phyloP scores from a whole-genome alignment of 192 early-diverging fungal genomes.

The Entomortierella parvispora region DNA sequence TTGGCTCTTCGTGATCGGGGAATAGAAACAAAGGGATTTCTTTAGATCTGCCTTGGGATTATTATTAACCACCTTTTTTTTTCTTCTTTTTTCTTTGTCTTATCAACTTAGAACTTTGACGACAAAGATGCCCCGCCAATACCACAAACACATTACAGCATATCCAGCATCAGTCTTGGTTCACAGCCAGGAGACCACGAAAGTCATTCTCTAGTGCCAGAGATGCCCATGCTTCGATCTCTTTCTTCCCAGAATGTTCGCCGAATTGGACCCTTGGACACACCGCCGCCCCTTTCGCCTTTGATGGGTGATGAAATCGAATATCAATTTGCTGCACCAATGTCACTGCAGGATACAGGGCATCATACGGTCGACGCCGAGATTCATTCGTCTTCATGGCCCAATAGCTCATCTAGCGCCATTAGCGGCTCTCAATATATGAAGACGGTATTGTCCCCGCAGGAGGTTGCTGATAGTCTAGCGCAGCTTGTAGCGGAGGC shows the following conservation, averaged over 20 bases:
- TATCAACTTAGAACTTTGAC: conserved; percentile 34
- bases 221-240: conserved; percentile 11
- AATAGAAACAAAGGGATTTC: no score
- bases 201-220: conserved; percentile 6
- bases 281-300: conserved; percentile 39
- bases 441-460: no score
- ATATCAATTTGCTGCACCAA: background rate
- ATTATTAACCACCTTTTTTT: background rate
- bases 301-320: conserved; percentile 24
- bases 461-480: no score
- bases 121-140: conserved; percentile 51
- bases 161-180: background rate
- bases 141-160: conserved; percentile 6
- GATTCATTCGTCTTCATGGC: no score
- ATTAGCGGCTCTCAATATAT: no score
- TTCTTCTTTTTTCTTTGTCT: background rate
- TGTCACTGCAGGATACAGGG: background rate
- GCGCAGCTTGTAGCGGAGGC: no score
- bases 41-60: no score
- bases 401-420: no score
- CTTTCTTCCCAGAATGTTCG: conserved; percentile 4
- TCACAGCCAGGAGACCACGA: background rate
- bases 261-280: conserved; percentile 19
- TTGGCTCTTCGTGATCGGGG: no score
- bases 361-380: no score